Evolutionary conservation across 495 filamentous ascomycete genomes (phyloP).

Genomic region (Aspergillus diversus): DNA sequence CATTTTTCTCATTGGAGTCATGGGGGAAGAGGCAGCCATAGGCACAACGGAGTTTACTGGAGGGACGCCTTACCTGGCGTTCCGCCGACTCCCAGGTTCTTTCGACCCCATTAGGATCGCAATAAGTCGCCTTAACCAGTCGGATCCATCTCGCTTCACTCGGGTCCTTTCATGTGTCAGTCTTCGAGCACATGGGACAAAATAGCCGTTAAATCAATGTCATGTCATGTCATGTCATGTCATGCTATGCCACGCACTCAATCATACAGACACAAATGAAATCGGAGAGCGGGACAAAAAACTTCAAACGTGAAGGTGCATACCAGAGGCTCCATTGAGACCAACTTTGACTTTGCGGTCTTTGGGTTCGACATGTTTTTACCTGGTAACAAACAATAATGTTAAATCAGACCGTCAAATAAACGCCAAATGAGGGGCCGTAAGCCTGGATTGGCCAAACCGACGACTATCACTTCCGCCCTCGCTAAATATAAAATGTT

Average conservation of each 20-base stretch:
- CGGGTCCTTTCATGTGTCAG: constrained; percentile 36
- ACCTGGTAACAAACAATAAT: constrained; percentile 2
- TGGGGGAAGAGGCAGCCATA: neutral
- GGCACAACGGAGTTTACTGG: neutral
- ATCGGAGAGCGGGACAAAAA: neutral
- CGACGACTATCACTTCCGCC: too few relatives aligned
- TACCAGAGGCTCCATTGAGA: constrained; percentile 29
- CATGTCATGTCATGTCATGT: too few relatives aligned
- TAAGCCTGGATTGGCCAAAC: too few relatives aligned
- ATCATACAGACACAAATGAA: neutral
- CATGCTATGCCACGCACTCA: neutral
- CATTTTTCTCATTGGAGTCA: neutral
- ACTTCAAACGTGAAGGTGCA: neutral
- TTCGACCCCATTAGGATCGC: constrained; percentile 66
- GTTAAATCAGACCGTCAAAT: neutral
- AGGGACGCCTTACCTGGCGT: constrained; percentile 50
- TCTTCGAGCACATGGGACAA: too few relatives aligned
- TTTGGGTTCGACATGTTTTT: constrained; percentile 18
- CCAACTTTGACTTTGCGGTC: constrained; percentile 20
- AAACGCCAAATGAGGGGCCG: too few relatives aligned
- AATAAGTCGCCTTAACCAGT: constrained; percentile 72
- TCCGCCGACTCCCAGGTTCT: constrained; percentile 85
- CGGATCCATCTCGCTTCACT: constrained; percentile 76
- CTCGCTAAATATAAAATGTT: too few relatives aligned
- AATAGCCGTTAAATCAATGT: too few relatives aligned